Evolutionary conservation across 148 eudicot genomes (phyloP).

Genomic region (Oxyria digyna): DNA sequence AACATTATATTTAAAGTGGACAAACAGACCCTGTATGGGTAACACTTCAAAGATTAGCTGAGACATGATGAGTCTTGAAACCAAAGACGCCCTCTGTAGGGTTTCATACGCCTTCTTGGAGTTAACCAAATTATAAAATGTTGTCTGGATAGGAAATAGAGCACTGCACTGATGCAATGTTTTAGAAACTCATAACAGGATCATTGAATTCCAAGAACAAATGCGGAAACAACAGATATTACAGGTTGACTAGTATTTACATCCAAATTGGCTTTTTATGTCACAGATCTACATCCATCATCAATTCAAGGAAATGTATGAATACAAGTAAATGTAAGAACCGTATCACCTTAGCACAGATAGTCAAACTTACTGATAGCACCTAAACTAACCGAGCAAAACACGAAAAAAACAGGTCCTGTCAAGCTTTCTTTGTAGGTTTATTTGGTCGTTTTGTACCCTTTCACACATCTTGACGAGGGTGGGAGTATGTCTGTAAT

Average conservation of each 20-base stretch:
- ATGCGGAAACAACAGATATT: not conserved
- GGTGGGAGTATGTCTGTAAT: conserved; percentile 22
- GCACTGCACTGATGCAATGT: too few species aligned
- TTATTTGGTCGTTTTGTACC: conserved; percentile 43
- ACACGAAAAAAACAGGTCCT: not conserved
- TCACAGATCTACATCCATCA: not conserved
- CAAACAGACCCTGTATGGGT: too few species aligned
- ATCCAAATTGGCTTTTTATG: not conserved
- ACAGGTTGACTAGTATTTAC: not conserved
- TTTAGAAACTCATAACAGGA: too few species aligned
- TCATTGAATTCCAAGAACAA: not conserved
- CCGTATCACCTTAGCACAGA: not conserved
- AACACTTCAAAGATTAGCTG: too few species aligned
- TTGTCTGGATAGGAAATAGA: too few species aligned
- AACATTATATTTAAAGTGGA: too few species aligned
- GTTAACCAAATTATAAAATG: too few species aligned
- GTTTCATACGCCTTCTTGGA: too few species aligned
- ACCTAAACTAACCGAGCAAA: not conserved
- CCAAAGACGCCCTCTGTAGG: too few species aligned
- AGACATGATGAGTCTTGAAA: too few species aligned
- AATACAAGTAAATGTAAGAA: not conserved
- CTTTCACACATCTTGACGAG: conserved; percentile 36
- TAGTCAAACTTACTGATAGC: not conserved
- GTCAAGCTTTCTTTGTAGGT: conserved; percentile 19
- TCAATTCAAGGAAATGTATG: not conserved